Base-by-base conservation (phyloP, 176 grass and related monocot species). In the Musa beccarii region DNA sequence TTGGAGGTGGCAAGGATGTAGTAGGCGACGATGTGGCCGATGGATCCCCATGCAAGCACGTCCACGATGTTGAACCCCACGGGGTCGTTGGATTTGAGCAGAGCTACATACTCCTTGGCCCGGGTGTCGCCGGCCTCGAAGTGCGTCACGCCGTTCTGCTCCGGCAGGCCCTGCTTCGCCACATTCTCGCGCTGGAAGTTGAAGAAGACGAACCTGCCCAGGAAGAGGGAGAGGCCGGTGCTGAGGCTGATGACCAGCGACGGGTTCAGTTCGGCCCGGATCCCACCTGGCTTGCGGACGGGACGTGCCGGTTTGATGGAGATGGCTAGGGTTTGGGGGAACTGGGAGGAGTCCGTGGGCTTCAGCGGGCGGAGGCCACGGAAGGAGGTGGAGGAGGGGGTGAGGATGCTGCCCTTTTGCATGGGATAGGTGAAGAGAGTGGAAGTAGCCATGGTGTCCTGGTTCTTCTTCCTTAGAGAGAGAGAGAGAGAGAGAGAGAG, bases 141-240 rank as follows among this genome's bases (percentile, higher is more conserved):
- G 83, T 98, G 90, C 64, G 90, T 85, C 86, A 91, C 84, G 68
- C 90, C 94, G 75, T 98, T 98, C 86, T 97, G 93, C 77, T 54
- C 85, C 9, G 93, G 93, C 2, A 93, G 73, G 11, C 82, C 93
- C 76, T 98, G 90, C 81, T 98, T 93, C n/a, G 90, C 90, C 53
- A 98, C 94, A 78, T 98, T 93, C 90, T 98, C 90, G 71, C 94
- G 83, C 84, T 98, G 94, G 86, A 98, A 98, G 86, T 98, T 98
- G 86, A 98, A 98, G 84, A 98, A 93, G 43, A 98, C 94, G 79
- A 93, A 93, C 63, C 94, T 86, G 57, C 94, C 94, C 29, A 93
- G 83, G 82, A 93, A 92, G 56, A 98, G 94, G 9, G 94, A 98
- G 29, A 98, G 79, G 1, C 93, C 93, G 6, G 94, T 98, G 86